A percentile compares a stretch with the other conserved stretches of the same genome.
phyloP scores from a whole-genome alignment of 768 basidiomycete genomes.

The Mycena kentingensis region DNA sequence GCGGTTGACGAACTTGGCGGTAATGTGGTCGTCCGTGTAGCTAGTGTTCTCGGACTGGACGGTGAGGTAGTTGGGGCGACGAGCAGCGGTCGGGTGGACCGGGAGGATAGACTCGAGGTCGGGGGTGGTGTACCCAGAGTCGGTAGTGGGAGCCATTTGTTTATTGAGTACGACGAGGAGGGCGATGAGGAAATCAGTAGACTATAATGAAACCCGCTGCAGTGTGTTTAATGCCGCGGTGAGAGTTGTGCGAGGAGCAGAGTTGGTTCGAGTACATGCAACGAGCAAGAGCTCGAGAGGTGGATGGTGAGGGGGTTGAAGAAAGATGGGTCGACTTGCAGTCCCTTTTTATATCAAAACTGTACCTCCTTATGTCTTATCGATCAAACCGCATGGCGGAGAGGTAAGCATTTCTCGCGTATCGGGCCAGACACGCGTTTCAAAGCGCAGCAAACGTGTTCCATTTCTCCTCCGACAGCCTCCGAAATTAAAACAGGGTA shows the following conservation, averaged over 20 bases:
- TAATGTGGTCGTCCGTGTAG: slow-evolving; percentile 84
- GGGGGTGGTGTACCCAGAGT: slow-evolving; percentile 75
- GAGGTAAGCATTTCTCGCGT: no score
- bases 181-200: slow-evolving; percentile 38
- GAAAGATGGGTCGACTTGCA: not conserved
- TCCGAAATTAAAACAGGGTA: slow-evolving; percentile 1
- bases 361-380: not conserved
- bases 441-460: no score
- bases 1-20: slow-evolving; percentile 79
- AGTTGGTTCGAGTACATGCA: slow-evolving; percentile 98
- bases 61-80: slow-evolving; percentile 72
- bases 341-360: not conserved
- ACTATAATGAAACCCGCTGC: slow-evolving; percentile 64
- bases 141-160: slow-evolving; percentile 55
- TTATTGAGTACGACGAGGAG: slow-evolving; percentile 31
- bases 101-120: slow-evolving; percentile 68
- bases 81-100: slow-evolving; percentile 84
- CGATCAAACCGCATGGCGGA: no score
- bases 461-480: no score
- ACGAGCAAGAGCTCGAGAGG: slow-evolving; percentile 40
- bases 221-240: slow-evolving; percentile 87
- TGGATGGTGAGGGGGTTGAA: not conserved
- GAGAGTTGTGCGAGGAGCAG: slow-evolving; percentile 83
- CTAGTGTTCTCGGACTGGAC: slow-evolving; percentile 81
- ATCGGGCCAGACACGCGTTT: no score